phyloP scores from a whole-genome alignment of 345 rosid genomes.

The Eucalyptus viminalis region DNA sequence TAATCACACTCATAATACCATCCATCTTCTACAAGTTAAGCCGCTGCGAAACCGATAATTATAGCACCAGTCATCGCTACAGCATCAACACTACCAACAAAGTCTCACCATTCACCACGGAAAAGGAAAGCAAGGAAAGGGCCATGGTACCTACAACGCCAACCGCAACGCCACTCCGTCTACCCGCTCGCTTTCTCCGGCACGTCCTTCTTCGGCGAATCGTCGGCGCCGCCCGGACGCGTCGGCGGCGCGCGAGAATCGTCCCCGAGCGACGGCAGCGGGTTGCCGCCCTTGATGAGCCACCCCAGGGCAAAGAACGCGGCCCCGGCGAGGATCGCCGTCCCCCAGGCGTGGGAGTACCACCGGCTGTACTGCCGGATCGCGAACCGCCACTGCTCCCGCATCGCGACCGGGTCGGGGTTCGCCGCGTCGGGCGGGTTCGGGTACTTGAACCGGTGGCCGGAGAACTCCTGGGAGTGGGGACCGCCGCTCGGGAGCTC shows the following conservation, averaged over 20 bases:
- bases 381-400: slow-evolving; percentile 88
- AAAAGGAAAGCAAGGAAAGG: neutral
- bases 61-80: neutral
- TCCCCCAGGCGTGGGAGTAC: slow-evolving; percentile 92
- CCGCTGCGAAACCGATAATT: neutral
- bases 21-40: neutral
- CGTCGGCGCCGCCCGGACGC: neutral
- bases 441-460: slow-evolving; percentile 28
- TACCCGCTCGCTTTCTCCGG: neutral
- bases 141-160: neutral
- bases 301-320: slow-evolving; percentile 84
- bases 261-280: slow-evolving; percentile 55
- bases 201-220: neutral
- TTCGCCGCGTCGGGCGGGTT: slow-evolving; percentile 54
- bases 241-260: neutral
- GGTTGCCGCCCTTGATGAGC: slow-evolving; percentile 81
- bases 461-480: slow-evolving; percentile 6
- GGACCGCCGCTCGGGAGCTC: neutral
- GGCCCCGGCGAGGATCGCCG: slow-evolving; percentile 75
- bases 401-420: slow-evolving; percentile 64
- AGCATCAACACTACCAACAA: neutral
- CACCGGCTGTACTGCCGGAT: slow-evolving; percentile 62
- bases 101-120: neutral
- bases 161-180: neutral
- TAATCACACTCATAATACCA: neutral